These are phyloP conservation scores for Leishmania aethiopica DNA, from an alignment of 208 protist genomes.

Conservation along the genomic window DNA sequence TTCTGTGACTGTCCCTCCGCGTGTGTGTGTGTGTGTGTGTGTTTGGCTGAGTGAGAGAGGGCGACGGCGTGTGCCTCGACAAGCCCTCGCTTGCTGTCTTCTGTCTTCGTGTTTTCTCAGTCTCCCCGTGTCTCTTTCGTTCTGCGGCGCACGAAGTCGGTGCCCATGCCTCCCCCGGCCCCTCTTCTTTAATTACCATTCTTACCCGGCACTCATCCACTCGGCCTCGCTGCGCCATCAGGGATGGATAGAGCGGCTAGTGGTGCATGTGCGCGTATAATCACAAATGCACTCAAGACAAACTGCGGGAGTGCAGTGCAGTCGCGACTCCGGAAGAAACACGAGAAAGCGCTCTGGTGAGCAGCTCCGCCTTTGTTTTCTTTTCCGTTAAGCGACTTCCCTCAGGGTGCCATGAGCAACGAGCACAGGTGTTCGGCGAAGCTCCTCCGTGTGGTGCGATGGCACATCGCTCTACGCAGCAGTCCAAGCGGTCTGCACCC, in stretches of 20 bases:
- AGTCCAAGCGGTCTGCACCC: neutral
- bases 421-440: neutral
- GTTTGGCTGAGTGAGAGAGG: neutral
- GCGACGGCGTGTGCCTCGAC: neutral
- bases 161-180: neutral
- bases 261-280: neutral
- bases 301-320: neutral
- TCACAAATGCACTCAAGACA: neutral
- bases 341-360: neutral
- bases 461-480: neutral
- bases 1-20: neutral
- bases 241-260: neutral
- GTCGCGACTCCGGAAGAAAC: neutral
- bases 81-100: neutral
- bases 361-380: neutral
- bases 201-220: neutral
- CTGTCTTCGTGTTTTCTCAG: neutral
- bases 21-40: neutral
- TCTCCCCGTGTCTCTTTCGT: neutral
- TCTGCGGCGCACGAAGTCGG: neutral
- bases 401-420: neutral
- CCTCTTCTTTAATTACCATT: too few species aligned
- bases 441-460: neutral
- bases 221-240: neutral
- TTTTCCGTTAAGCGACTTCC: neutral